Conservation (phyloP, 257 asterid species). For the Pogostemon cablin region DNA sequence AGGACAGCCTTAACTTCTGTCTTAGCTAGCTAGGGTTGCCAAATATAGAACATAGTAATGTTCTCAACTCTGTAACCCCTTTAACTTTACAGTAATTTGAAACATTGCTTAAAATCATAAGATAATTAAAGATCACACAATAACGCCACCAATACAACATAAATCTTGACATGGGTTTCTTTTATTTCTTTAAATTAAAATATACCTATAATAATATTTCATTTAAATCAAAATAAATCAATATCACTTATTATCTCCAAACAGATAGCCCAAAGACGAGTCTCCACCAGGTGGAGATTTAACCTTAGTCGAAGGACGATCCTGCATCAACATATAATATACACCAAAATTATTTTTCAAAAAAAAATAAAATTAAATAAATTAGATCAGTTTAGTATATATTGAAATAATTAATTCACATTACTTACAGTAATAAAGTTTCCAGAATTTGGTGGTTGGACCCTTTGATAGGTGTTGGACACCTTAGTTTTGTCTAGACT, state of each 20-base stretch:
- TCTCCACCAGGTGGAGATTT: constrained; percentile 45
- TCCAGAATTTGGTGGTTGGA: constrained; percentile 31
- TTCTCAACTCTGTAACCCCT: not conserved
- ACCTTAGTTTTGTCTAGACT: not conserved
- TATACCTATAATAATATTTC: not conserved
- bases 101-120: not conserved
- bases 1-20: too few species aligned
- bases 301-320: constrained; percentile 47
- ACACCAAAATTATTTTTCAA: not conserved
- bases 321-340: constrained; percentile 26
- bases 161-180: not conserved
- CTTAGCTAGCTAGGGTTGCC: not conserved
- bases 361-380: not conserved
- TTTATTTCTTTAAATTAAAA: not conserved
- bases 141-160: too few species aligned
- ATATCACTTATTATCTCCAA: constrained; percentile 37
- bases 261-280: constrained; percentile 46
- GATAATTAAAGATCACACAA: too few species aligned
- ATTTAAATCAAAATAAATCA: not conserved
- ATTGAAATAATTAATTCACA: not conserved
- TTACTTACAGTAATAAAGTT: constrained; percentile 32
- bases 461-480: constrained; percentile 13
- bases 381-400: not conserved
- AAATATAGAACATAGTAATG: not conserved
- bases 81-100: not conserved